A percentile compares a stretch with the other conserved stretches of the same genome.
Conservation (phyloP, 768 basidiomycete species). For the Steccherinum ochraceum region DNA sequence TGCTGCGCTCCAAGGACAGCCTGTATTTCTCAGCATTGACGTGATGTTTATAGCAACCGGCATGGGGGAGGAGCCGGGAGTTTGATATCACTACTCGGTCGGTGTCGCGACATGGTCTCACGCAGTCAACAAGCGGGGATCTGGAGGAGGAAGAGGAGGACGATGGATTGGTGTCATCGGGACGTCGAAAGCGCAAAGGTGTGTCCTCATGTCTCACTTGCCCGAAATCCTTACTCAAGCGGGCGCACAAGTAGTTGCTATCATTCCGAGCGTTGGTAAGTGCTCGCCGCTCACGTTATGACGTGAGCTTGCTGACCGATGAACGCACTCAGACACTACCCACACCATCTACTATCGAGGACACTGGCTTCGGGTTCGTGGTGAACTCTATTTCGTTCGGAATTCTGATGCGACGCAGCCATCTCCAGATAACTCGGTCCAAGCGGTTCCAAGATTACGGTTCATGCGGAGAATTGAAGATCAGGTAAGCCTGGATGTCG, state of each 20-base stretch:
- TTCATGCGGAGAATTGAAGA: constrained; percentile 69
- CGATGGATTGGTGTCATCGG: constrained; percentile 52
- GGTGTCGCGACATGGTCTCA: constrained; percentile 56
- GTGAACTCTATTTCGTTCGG: constrained; percentile 5
- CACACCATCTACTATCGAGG: constrained; percentile 89
- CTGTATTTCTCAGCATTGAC: not conserved
- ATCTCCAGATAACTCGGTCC: constrained; percentile 66
- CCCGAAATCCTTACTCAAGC: not conserved
- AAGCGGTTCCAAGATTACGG: constrained; percentile 73
- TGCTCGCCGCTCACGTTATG: constrained; percentile 13
- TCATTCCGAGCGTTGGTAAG: constrained; percentile 80
- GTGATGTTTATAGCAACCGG: constrained; percentile 61
- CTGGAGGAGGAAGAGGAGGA: constrained; percentile 73
- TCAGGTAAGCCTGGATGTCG: constrained; percentile 47
- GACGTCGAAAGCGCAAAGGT: constrained; percentile 61
- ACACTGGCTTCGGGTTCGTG: constrained; percentile 75
- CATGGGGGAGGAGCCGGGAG: constrained; percentile 83
- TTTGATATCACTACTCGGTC: constrained; percentile 87
- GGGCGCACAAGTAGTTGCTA: constrained; percentile 45
- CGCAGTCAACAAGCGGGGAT: constrained; percentile 66
- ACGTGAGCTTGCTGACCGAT: constrained; percentile 11
- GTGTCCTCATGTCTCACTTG: constrained; percentile 1
- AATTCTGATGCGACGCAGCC: constrained; percentile 10
- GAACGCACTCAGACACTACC: constrained; percentile 56
- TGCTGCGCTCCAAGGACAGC: constrained; percentile 10